Conservation (phyloP, 2,329 filamentous ascomycete genomes). For the Phialophora chinensis region DNA sequence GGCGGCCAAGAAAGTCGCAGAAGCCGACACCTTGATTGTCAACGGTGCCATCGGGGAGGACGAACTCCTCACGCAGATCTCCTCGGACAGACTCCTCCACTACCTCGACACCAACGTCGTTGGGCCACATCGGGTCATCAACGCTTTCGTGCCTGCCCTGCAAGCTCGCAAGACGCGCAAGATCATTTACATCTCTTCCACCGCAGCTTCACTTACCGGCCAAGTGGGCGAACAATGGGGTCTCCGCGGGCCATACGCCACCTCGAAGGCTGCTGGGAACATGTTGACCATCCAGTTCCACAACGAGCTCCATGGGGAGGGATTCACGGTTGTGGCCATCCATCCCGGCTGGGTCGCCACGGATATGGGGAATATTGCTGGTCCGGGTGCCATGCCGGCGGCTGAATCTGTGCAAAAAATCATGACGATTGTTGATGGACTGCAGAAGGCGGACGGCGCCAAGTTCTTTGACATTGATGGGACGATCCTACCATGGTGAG, state of each 20-base stretch:
- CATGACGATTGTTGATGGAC: slow-evolving; percentile 18
- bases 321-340: slow-evolving; percentile 22
- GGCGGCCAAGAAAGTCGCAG: slow-evolving; percentile 15
- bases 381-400: slow-evolving; percentile 17
- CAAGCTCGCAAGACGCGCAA: slow-evolving; percentile 15
- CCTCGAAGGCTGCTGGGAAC: slow-evolving; percentile 27
- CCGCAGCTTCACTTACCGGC: slow-evolving; percentile 19
- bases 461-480: slow-evolving; percentile 28
- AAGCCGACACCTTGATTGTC: slow-evolving; percentile 24
- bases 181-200: slow-evolving; percentile 22
- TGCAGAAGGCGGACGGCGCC: slow-evolving; percentile 15
- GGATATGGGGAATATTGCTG: slow-evolving; percentile 21
- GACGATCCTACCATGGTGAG: slow-evolving; percentile 21
- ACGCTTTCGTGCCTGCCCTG: slow-evolving; percentile 19
- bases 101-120: slow-evolving; percentile 71
- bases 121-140: slow-evolving; percentile 53
- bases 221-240: slow-evolving; percentile 19
- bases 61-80: slow-evolving; percentile 22
- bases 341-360: slow-evolving; percentile 25
- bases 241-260: slow-evolving; percentile 19
- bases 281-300: slow-evolving; percentile 26
- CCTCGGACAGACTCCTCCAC: slow-evolving; percentile 58
- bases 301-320: slow-evolving; percentile 23
- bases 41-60: slow-evolving; percentile 25
- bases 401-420: slow-evolving; percentile 22